Evolutionary conservation across 1,139 yeast genomes (phyloP).

Genomic region (Magnusiomyces fungicola): DNA sequence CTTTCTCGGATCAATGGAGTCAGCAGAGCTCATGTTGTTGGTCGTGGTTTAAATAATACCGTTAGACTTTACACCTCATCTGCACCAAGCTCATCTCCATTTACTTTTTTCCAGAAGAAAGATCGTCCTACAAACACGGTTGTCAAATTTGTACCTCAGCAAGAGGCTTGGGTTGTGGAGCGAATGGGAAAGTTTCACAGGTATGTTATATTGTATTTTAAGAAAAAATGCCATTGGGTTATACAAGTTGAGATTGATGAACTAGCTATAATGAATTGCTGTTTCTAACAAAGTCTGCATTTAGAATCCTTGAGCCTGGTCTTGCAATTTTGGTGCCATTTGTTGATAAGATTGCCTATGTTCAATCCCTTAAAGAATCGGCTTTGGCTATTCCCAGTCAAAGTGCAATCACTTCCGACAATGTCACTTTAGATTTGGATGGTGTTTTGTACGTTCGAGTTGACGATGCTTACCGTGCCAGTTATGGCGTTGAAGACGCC

Average conservation of each 20-base stretch:
- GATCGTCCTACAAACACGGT: slow-evolving; percentile 68
- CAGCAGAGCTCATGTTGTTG: too few species aligned
- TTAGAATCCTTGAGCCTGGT: slow-evolving; percentile 62
- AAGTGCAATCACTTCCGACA: slow-evolving; percentile 79
- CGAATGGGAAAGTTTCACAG: slow-evolving; percentile 82
- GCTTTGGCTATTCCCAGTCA: slow-evolving; percentile 82
- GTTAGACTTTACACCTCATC: not conserved
- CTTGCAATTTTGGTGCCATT: slow-evolving; percentile 66
- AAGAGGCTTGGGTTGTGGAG: slow-evolving; percentile 86
- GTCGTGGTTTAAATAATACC: too few species aligned
- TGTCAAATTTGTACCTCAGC: slow-evolving; percentile 68
- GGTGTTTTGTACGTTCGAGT: slow-evolving; percentile 76
- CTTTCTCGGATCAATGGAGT: too few species aligned
- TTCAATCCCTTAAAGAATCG: slow-evolving; percentile 71
- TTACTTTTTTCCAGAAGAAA: slow-evolving; percentile 61
- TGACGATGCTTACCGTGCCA: slow-evolving; percentile 75
- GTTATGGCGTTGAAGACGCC: slow-evolving; percentile 84
- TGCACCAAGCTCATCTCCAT: slow-evolving; percentile 1
- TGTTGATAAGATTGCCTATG: slow-evolving; percentile 69
- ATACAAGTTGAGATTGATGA: not conserved
- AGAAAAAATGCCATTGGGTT: not conserved
- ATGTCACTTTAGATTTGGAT: slow-evolving; percentile 77
- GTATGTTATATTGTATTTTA: slow-evolving; percentile 15
- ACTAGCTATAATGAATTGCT: not conserved
- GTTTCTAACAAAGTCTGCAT: not conserved